Evolutionary conservation across 2,329 filamentous ascomycete species (phyloP).

Genomic region (Stachybotrys elegans): DNA sequence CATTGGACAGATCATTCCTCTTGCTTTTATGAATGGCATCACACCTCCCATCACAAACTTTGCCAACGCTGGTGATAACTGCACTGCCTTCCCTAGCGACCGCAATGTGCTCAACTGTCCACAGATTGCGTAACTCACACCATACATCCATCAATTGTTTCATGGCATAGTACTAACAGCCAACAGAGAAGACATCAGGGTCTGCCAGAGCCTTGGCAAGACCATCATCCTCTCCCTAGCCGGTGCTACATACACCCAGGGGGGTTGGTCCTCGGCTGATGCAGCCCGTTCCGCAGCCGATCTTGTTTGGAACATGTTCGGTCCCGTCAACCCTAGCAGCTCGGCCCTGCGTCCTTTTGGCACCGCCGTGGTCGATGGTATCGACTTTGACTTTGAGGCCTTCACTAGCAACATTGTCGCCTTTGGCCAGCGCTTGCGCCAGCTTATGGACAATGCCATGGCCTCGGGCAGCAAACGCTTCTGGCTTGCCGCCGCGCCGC

Average conservation of each 20-base stretch:
- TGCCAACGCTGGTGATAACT: constrained; percentile 57
- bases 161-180: not conserved
- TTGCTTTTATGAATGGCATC: constrained; percentile 59
- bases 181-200: constrained; percentile 42
- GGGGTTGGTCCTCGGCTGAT: constrained; percentile 52
- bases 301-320: constrained; percentile 67
- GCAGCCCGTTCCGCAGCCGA: constrained; percentile 53
- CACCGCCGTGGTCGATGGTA: constrained; percentile 61
- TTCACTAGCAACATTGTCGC: constrained; percentile 52
- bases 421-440: constrained; percentile 55
- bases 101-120: constrained; percentile 54
- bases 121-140: constrained; percentile 52
- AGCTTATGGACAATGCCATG: constrained; percentile 44
- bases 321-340: constrained; percentile 42
- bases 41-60: constrained; percentile 56
- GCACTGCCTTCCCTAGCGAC: constrained; percentile 52
- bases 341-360: constrained; percentile 61
- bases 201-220: constrained; percentile 61
- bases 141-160: not conserved
- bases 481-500: constrained; percentile 61
- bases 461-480: constrained; percentile 44
- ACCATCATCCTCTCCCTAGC: constrained; percentile 69
- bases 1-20: constrained; percentile 43
- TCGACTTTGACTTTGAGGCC: constrained; percentile 72
- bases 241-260: constrained; percentile 65